Evolutionary conservation across 2,329 filamentous ascomycete genomes (phyloP), one percentile per base, ranked within the genome.

Genomic region (Nothomitra cinnamomea): DNA sequence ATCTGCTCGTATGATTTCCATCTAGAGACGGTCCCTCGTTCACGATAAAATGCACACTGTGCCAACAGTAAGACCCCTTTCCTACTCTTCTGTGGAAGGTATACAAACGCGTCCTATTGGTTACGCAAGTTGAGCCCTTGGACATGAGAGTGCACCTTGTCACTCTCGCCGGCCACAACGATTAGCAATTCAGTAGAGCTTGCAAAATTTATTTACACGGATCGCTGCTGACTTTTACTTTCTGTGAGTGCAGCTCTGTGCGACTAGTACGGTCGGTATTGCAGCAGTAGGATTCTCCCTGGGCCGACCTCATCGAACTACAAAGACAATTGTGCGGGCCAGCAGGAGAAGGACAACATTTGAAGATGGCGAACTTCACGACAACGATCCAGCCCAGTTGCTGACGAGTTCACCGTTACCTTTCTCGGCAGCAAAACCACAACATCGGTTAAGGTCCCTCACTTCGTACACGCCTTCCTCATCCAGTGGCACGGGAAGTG

Each of bases 211-310:
- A 41, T 41, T 43, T 41, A 35, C 50, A 52, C 24, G 40, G 28
- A n/a, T 41, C 21, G 50, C 36, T 17, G 36, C 50, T 43, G 24
- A 52, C 45, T 41, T 19, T 49, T 21, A 35, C 15, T 35, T 49
- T 19, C 19, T 22, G 3, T 35, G 6, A 47, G 32, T 17, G n/a
- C 45, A 49, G 50, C 50, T 52, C 24, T 79, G 76, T 76, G 79
- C 78, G 62, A 69, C 78, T 64, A 77, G 77, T 70, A 79, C 77
- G 61, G 70, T 80, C 67, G 77, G 76, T 64, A 72, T 79, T 59
- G 78, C 78, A 59, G 72, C 75, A 54, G 70, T 77, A 55, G 78
- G 79, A 57, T 69, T 78, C 58, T 74, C 75, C 54, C 70, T 80
- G 61, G 77, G 73, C 61, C 73, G 72, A 59, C 70, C 71, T 54